Evolutionary conservation across 169 alveolate species (phyloP).

Genomic region (Eimeria falciformis): DNA sequence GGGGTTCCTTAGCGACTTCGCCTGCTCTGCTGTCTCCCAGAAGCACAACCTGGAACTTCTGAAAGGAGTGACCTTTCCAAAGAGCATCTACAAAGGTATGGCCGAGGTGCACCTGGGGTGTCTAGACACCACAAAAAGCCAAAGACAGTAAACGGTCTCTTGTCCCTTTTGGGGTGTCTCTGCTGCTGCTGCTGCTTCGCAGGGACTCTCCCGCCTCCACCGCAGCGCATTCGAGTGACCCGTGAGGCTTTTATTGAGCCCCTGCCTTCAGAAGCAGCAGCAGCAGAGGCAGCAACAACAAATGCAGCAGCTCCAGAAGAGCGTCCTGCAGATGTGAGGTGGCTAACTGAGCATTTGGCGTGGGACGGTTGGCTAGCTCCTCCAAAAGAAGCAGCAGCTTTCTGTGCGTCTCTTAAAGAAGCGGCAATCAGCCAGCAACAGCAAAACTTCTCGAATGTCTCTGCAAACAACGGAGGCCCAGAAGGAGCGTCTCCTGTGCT

Average conservation of each 20-base stretch:
- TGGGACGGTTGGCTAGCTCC: slow-evolving; percentile 36
- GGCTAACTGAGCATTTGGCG: slow-evolving; percentile 41
- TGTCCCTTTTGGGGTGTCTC: neutral
- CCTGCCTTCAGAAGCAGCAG: neutral
- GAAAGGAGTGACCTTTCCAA: slow-evolving; percentile 66
- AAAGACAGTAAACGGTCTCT: neutral
- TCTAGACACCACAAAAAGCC: neutral
- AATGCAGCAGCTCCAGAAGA: neutral
- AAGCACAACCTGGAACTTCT: slow-evolving; percentile 62
- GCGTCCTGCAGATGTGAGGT: neutral
- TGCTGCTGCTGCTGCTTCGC: neutral
- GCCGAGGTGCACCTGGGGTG: neutral
- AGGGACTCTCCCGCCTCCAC: slow-evolving; percentile 56
- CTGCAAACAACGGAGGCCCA: neutral
- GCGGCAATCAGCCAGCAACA: neutral
- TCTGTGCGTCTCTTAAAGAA: neutral
- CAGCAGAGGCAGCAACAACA: slow-evolving; percentile 15
- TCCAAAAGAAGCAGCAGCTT: slow-evolving; percentile 50
- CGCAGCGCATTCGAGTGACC: slow-evolving; percentile 36
- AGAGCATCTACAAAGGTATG: slow-evolving; percentile 62
- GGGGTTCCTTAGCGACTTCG: slow-evolving; percentile 54
- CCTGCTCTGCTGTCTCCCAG: slow-evolving; percentile 67
- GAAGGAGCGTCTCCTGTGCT: neutral
- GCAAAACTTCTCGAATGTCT: neutral
- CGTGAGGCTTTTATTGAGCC: slow-evolving; percentile 51